Base-by-base conservation (phyloP, 225 moss, liverwort and hornwort genomes). In the Polytrichum commune region DNA sequence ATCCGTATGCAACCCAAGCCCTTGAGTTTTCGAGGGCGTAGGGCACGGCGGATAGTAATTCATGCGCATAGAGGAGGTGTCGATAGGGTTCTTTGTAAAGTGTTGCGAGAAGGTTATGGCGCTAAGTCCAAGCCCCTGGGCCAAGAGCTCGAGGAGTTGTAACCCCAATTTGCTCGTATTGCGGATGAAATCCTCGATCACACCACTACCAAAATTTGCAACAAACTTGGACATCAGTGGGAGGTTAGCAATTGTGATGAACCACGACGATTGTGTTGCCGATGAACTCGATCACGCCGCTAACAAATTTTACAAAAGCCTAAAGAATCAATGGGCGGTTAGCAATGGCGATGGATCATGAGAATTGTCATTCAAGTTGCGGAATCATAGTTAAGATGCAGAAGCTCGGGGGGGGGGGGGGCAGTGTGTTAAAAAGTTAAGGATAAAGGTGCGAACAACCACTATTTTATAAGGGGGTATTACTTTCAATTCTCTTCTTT, bases 31-130 rank as follows among this genome's bases (percentile, higher is more conserved):
- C 56, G 69, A 33, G 29, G 69, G 69, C 1, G 56, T 22, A 19
- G 68, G 68, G 29, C 57, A 58, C 20, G 58, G 69, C 29, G 58
- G 69, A 29, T 69, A 69, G 57, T 56, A 69, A 29, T 69, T 69
- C 69, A 69, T 57, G 19, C 69, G 69, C 8, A 69, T 19, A 32
- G 30, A 16, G 8, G 69, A 69, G 29, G 56, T 28, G 20, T 58
- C 24, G 4, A 46, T 4, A 55, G 28, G 54, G 3, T 25, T 54
- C 27, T 57, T 27, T 26, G 23, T 29, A 28, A 56, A 69, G n/a
- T 69, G 69, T 1, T n/a, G 57, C 5, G 69, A 58, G 69, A 69
- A 60, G 7, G 56, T 58, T 22, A 7, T 69, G 26, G 69, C 56
- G 27, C 58, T 8, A 10, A 69, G 27, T 18, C 69, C 69, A 58